Base-by-base conservation (phyloP, 345 rosid species). In the Kernera saxatilis region DNA sequence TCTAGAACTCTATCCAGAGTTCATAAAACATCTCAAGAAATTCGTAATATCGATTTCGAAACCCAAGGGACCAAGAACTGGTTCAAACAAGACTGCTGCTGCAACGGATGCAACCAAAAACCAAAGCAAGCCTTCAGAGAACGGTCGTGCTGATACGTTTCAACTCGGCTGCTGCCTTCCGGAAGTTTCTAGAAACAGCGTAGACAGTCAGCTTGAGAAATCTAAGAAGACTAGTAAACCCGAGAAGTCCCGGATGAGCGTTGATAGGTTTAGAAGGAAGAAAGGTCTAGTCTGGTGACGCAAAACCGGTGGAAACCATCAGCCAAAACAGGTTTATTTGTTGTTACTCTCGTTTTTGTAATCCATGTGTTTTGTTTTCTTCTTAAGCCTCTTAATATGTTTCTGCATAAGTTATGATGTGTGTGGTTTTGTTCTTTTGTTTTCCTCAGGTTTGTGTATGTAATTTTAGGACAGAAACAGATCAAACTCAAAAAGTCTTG, bases 161-260 rank as follows among this genome's bases (percentile, higher is more conserved):
- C 89, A 91, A 69, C 70, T 87, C 70, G 87, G 74, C 19, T 76
- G 88, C 8, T 69, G 75, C 22, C 86, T 90, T 69, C 96, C 93
- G 0, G 87, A 91, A 83, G 79, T 89, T 48, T 94, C 97, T 62
- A 88, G 97, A 75, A 94, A 94, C 83, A 91, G 97, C 61, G 86
- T 94, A 77, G 99, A 94, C 64, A 94, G 99, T 67, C 86, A 95
- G 70, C 90, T 94, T 18, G 96, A 87, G 81, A 89, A 89, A 79
- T 85, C 94, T 50, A 93, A 93, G 87, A 93, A 83, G 81, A 78
- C 87, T 32, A 81, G 67, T 74, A 89, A 87, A 80, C 96, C 88
- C 1, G 97, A 94, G 76, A 91, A 89, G 81, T 94, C 99, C 7
- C 84, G 97, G 60, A 89, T 94, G 97, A 91, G 95, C 81, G 74